Evolutionary conservation across 73 alveolate genomes (phyloP).

Genomic region (Halteria grandinella): DNA sequence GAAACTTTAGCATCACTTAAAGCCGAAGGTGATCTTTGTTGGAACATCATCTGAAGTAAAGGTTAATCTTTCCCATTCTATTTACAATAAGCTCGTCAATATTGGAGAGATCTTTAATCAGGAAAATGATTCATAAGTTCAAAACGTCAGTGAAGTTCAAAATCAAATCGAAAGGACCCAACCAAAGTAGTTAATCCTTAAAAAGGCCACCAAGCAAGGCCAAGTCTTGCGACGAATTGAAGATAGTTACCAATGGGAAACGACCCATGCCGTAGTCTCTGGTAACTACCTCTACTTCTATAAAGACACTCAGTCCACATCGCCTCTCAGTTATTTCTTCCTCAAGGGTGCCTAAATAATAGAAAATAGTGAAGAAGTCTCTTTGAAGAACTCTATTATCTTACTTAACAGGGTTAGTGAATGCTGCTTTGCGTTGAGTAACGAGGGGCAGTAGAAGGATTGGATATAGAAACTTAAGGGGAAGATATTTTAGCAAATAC

Average conservation of each 20-base stretch:
- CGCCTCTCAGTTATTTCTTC: conserved; percentile 23
- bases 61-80: conserved; percentile 16
- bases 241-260: conserved; percentile 27
- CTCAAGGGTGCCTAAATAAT: neutral
- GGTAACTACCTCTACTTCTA: conserved; percentile 48
- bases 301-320: neutral
- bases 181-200: conserved; percentile 1
- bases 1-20: neutral
- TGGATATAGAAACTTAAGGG: no score
- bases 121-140: neutral
- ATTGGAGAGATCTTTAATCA: neutral
- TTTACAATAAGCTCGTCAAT: conserved; percentile 39
- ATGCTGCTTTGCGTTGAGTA: conserved; percentile 2
- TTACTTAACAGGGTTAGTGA: conserved; percentile 26
- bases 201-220: conserved; percentile 17
- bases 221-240: conserved; percentile 20
- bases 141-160: neutral
- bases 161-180: neutral
- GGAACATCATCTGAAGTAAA: conserved; percentile 22
- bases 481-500: no score
- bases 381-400: neutral
- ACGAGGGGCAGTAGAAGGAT: neutral
- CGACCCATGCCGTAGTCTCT: conserved; percentile 1
- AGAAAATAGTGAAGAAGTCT: conserved; percentile 5
- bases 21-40: neutral